Conservation (phyloP, 1,284 basidiomycete genomes). For the Cutaneotrichosporon dermatis region DNA sequence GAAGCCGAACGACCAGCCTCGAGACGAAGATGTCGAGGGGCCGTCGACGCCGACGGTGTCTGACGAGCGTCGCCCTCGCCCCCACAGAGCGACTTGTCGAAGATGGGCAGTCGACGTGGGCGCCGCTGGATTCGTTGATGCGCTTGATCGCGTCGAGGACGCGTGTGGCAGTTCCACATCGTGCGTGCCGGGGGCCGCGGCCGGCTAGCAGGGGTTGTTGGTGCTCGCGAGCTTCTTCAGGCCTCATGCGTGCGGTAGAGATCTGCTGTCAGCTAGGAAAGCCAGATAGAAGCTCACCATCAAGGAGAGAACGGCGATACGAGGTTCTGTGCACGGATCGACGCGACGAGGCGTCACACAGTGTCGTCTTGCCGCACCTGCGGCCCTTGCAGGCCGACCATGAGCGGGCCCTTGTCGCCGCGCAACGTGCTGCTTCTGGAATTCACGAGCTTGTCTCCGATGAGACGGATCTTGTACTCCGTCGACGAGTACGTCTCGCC, state of each 20-base stretch:
- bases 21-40: conserved; percentile 80
- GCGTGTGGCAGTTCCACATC: conserved; percentile 22
- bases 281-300: conserved; percentile 21
- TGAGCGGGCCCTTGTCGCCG: conserved; percentile 17
- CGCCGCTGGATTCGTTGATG: conserved; percentile 10
- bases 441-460: conserved; percentile 28
- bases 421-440: conserved; percentile 21
- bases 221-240: conserved; percentile 31
- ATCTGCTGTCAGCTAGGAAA: conserved; percentile 19
- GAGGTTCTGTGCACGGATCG: conserved; percentile 23
- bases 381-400: conserved; percentile 24
- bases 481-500: conserved; percentile 33
- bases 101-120: conserved; percentile 56
- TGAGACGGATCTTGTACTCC: conserved; percentile 36
- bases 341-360: conserved; percentile 32
- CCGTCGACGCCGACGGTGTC: conserved; percentile 41
- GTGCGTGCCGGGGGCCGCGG: conserved; percentile 45
- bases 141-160: conserved; percentile 2
- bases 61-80: conserved; percentile 75
- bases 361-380: conserved; percentile 37
- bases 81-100: conserved; percentile 74
- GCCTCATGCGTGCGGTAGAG: conserved; percentile 37
- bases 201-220: conserved; percentile 38
- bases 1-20: conserved; percentile 55
- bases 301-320: conserved; percentile 36